These are phyloP conservation scores for Atractiella rhizophila DNA, from an alignment of 768 basidiomycete genomes.

Conservation along the genomic window DNA sequence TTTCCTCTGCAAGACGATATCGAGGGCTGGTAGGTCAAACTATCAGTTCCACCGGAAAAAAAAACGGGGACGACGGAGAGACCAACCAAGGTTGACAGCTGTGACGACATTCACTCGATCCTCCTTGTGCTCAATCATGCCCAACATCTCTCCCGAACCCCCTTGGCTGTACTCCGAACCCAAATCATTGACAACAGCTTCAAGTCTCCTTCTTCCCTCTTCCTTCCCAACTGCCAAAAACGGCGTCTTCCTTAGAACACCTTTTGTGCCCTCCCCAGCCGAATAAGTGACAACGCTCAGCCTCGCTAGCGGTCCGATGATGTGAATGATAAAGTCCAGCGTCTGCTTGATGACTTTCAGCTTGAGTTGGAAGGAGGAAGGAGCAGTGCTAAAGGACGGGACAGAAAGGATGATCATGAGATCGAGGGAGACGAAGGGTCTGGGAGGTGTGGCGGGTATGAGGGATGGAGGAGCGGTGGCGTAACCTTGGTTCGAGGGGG, in stretches of 20 bases:
- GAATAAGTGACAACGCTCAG: slow-evolving; percentile 81
- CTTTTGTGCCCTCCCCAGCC: slow-evolving; percentile 35
- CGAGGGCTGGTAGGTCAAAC: slow-evolving; percentile 44
- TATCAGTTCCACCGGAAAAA: not conserved
- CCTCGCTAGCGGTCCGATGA: slow-evolving; percentile 50
- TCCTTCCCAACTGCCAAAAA: slow-evolving; percentile 40
- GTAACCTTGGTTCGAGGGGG: slow-evolving; percentile 43
- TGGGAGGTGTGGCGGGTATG: slow-evolving; percentile 28
- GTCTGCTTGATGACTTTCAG: slow-evolving; percentile 65
- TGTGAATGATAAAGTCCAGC: slow-evolving; percentile 59
- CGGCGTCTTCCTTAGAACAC: slow-evolving; percentile 60
- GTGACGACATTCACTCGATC: slow-evolving; percentile 95
- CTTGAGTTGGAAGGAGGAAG: slow-evolving; percentile 55
- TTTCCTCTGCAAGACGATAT: slow-evolving; percentile 82
- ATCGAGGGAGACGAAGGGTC: slow-evolving; percentile 74
- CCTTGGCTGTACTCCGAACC: slow-evolving; percentile 19
- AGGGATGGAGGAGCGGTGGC: slow-evolving; percentile 1
- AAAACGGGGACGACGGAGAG: slow-evolving; percentile 12
- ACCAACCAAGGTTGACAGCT: slow-evolving; percentile 74
- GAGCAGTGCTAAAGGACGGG: slow-evolving; percentile 42
- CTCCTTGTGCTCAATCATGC: slow-evolving; percentile 52
- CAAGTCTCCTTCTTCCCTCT: slow-evolving; percentile 9
- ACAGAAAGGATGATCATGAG: slow-evolving; percentile 75
- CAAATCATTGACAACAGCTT: slow-evolving; percentile 10
- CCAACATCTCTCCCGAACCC: slow-evolving; percentile 32